These are phyloP conservation scores for Cubamyces sp. DNA, from an alignment of 768 basidiomycete species.

Conservation along the genomic window DNA sequence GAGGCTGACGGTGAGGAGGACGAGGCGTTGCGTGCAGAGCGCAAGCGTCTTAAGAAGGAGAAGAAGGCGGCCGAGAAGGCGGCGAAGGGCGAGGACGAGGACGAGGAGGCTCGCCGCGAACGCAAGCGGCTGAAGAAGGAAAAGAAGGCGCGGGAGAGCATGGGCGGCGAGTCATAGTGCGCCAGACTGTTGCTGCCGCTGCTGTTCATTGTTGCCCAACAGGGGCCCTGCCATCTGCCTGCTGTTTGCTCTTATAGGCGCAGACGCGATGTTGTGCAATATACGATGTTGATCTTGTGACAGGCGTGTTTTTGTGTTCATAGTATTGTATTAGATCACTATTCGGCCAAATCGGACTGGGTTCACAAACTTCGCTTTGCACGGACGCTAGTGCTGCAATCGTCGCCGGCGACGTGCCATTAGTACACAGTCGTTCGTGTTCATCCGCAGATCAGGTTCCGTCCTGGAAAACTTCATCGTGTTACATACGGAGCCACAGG, in stretches of 20 bases:
- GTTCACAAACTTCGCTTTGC: neutral
- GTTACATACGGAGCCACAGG: too few relatives aligned
- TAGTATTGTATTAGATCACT: constrained; percentile 14
- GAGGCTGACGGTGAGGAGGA: constrained; percentile 51
- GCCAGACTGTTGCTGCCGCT: neutral
- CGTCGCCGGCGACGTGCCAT: too few relatives aligned
- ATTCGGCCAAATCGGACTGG: neutral
- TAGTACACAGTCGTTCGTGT: too few relatives aligned
- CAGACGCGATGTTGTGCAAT: constrained; percentile 15
- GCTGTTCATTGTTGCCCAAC: neutral
- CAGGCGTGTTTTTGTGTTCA: constrained; percentile 14
- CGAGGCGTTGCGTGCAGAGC: constrained; percentile 43
- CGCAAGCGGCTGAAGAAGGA: constrained; percentile 39
- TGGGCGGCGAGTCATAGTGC: constrained; percentile 37
- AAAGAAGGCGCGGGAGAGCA: constrained; percentile 45
- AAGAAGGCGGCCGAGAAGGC: constrained; percentile 42
- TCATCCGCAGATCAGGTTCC: too few relatives aligned
- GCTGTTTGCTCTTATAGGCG: too few relatives aligned
- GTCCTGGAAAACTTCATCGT: too few relatives aligned
- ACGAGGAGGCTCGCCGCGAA: constrained; percentile 44
- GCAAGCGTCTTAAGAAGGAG: constrained; percentile 37
- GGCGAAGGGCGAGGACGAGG: constrained; percentile 59
- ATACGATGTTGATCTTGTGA: constrained; percentile 16
- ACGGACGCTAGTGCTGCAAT: too few relatives aligned
- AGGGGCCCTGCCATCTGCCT: too few relatives aligned